Conservation (phyloP, 2,329 filamentous ascomycete genomes). For the Cercospora beticola region DNA sequence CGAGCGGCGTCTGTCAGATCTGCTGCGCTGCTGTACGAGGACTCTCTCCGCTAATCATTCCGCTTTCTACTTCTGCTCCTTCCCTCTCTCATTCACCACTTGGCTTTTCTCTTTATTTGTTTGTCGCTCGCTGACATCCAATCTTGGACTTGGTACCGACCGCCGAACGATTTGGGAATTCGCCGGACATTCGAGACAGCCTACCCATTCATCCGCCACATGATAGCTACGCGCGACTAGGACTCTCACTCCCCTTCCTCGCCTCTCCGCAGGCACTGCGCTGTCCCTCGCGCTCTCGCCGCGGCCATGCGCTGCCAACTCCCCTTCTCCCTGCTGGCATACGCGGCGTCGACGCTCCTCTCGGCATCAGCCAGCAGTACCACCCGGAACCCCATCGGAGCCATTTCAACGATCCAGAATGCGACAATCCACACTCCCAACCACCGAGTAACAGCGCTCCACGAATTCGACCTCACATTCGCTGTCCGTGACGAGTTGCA, state of each 20-base stretch:
- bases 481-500: constrained; percentile 64
- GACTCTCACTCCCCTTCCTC: constrained; percentile 1
- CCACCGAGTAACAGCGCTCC: constrained; percentile 74
- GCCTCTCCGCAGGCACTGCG: neutral
- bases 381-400: constrained; percentile 72
- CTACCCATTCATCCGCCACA: neutral
- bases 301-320: constrained; percentile 24
- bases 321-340: constrained; percentile 19
- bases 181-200: neutral
- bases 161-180: neutral
- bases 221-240: neutral
- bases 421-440: constrained; percentile 75
- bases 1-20: constrained; percentile 1
- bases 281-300: neutral
- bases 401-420: constrained; percentile 71
- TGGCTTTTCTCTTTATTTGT: neutral
- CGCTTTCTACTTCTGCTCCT: neutral
- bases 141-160: neutral
- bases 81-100: neutral
- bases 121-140: neutral
- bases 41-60: neutral
- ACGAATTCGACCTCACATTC: constrained; percentile 83
- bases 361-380: constrained; percentile 52
- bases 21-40: neutral
- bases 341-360: constrained; percentile 25